phyloP scores from a whole-genome alignment of 2,329 filamentous ascomycete species.

The Byssoonygena ceratinophila region DNA sequence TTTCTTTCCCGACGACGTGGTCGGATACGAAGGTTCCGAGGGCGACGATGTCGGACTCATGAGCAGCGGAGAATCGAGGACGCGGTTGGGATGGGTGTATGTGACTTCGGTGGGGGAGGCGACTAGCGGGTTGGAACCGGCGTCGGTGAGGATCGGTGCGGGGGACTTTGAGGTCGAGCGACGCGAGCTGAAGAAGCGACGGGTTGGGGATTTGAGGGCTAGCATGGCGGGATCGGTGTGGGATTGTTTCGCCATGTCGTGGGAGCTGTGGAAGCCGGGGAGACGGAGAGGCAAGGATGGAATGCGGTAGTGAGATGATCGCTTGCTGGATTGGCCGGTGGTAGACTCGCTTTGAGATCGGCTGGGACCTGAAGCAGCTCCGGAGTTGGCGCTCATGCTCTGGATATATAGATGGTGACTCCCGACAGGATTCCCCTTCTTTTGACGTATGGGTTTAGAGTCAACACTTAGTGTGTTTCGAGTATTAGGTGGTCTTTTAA shows the following conservation, averaged over 20 bases:
- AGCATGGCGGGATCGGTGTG: conserved; percentile 1
- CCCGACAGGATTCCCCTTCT: neutral
- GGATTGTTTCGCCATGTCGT: neutral
- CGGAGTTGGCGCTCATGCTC: neutral
- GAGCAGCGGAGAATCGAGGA: conserved; percentile 17
- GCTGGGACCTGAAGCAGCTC: neutral
- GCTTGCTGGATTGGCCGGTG: neutral
- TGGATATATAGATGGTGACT: neutral
- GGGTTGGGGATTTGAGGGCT: conserved; percentile 3
- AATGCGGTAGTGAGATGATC: neutral
- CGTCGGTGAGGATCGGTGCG: conserved; percentile 18
- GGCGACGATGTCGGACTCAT: conserved; percentile 10
- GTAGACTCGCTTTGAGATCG: neutral
- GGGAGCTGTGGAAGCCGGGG: conserved; percentile 5
- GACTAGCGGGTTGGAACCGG: conserved; percentile 13
- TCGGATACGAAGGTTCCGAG: neutral
- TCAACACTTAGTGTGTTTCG: neutral
- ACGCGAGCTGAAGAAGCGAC: conserved; percentile 15
- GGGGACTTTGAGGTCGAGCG: conserved; percentile 19
- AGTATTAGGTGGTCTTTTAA: neutral
- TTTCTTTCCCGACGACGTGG: conserved; percentile 11
- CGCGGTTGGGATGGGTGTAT: neutral
- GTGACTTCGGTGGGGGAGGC: conserved; percentile 10
- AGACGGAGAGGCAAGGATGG: conserved; percentile 2
- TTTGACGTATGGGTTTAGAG: too few species aligned